Base-by-base conservation (phyloP, 192 early-diverging fungal genomes). In the Coemansia sp. region DNA sequence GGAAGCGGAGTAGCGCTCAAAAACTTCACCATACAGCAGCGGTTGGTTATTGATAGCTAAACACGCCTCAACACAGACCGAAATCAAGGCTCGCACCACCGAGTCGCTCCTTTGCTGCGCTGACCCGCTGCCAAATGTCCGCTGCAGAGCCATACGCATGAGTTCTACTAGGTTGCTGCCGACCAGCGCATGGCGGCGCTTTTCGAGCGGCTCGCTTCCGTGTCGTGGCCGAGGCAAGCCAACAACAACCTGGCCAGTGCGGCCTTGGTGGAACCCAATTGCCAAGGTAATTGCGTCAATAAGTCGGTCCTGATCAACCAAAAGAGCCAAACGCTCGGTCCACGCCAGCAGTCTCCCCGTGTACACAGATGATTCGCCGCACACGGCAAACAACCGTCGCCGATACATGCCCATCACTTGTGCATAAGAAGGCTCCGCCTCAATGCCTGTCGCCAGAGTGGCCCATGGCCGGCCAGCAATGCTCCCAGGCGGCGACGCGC, bases 401-500 rank as follows among this genome's bases (percentile, higher is more conserved):
- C 40, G 53, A 53, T 63, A 63, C 34, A 78, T 60, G 17, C 52
- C 31, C 36, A 71, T 53, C 2, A 39, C 61, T 30, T 66, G 60
- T 17, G 64, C 53, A 43, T 78, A 78, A 4, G 63, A 67, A 9
- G 75, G 68, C 52, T 78, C 75, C 19, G 75, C 75, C 45, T 78
- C 75, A 17, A 27, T 42, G 19, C 75, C 75, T 0, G 75, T 78
- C 10, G 75, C 63, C 17, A 78, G 56, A 15, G 75, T 70, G n/a
- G 51, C 54, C 75, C 75, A 78, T 6, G 75, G 68, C 19, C 45
- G 60, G 0, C 68, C 67, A 11, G 46, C 56, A 15, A 78, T 67
- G n/a, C 45, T 43, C 18, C 56, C 53, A 3, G 71, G 71, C 21
- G 71, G 71, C 14, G 65, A 55, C 3, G 50, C 32, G 60, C 71